Percentiles rank a stretch among this genome's conserved stretches.
phyloP scores from a whole-genome alignment of 2,329 filamentous ascomycete species.

The Fusarium pseudograminearum region DNA sequence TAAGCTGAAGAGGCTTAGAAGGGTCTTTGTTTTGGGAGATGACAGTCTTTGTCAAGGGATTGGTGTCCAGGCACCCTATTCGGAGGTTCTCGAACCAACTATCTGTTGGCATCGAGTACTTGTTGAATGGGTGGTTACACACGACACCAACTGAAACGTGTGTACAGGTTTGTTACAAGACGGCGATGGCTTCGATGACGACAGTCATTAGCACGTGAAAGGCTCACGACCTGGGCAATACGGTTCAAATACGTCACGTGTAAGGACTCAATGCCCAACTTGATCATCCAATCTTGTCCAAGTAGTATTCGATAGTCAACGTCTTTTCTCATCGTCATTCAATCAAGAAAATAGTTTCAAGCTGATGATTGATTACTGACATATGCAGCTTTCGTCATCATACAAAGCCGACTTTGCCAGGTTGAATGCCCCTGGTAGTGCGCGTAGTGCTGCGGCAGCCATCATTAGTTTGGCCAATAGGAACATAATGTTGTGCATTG shows the following conservation, averaged over 20 bases:
- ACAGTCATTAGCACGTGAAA: constrained; percentile 33
- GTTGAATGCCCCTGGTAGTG: constrained; percentile 19
- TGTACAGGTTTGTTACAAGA: constrained; percentile 4
- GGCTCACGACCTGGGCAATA: not conserved
- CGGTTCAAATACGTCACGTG: not conserved
- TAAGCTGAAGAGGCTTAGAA: constrained; percentile 11
- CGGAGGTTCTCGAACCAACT: not conserved
- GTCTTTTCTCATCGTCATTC: not conserved
- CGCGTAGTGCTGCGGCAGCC: constrained; percentile 27
- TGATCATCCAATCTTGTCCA: not conserved
- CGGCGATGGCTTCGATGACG: constrained; percentile 46
- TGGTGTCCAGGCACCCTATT: not conserved
- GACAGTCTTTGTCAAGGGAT: not conserved
- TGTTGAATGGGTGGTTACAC: not conserved
- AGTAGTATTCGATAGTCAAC: not conserved
- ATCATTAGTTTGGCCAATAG: constrained; percentile 24
- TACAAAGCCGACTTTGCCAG: constrained; percentile 18
- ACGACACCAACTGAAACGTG: constrained; percentile 22
- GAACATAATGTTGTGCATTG: not conserved
- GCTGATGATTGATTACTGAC: not conserved
- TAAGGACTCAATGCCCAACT: not conserved
- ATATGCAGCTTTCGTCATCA: constrained; percentile 37
- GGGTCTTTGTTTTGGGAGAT: constrained; percentile 18
- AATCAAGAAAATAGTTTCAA: constrained; percentile 12
- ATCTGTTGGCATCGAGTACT: not conserved